A percentile compares a stretch with the other conserved stretches of the same genome.
Evolutionary conservation across 1,284 basidiomycete species (phyloP).

Genomic region (Sporisorium graminicola): DNA sequence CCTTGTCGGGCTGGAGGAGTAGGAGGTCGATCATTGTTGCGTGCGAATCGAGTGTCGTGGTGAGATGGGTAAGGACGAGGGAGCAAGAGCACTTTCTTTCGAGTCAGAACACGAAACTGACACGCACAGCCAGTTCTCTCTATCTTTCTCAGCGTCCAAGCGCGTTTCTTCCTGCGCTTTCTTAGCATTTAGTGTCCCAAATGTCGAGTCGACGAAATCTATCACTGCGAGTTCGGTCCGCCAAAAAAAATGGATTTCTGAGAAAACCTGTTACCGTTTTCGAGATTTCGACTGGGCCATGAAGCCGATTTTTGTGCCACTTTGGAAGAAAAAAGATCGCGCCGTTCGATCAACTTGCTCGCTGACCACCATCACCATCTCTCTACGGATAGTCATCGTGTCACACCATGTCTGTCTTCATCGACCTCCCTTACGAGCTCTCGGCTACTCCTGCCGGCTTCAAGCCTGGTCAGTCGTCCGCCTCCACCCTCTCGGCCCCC

Average conservation of each 20-base stretch:
- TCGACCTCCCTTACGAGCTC: conserved; percentile 64
- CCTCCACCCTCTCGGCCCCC: conserved; percentile 57
- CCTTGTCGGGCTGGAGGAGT: conserved; percentile 72
- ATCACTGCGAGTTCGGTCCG: not conserved
- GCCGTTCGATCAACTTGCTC: not conserved
- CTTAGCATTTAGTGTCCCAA: not conserved
- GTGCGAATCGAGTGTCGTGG: conserved; percentile 1
- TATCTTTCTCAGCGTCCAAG: conserved; percentile 2
- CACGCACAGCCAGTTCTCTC: too few species aligned
- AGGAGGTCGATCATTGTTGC: conserved; percentile 52
- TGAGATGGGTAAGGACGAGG: conserved; percentile 1
- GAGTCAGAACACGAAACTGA: too few species aligned
- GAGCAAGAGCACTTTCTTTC: not conserved
- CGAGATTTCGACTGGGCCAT: not conserved
- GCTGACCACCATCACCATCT: conserved; percentile 2
- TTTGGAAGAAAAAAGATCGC: conserved; percentile 25
- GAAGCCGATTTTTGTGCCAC: conserved; percentile 16
- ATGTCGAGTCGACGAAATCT: not conserved
- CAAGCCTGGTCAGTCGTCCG: conserved; percentile 58
- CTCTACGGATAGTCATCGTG: conserved; percentile 10
- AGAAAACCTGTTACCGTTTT: not conserved
- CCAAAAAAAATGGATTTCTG: not conserved
- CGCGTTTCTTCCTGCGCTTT: not conserved
- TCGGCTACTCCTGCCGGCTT: conserved; percentile 61
- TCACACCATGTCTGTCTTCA: conserved; percentile 59